These are phyloP conservation scores for Whalleya microplaca DNA, from an alignment of 2,329 filamentous ascomycete species.

Conservation along the genomic window DNA sequence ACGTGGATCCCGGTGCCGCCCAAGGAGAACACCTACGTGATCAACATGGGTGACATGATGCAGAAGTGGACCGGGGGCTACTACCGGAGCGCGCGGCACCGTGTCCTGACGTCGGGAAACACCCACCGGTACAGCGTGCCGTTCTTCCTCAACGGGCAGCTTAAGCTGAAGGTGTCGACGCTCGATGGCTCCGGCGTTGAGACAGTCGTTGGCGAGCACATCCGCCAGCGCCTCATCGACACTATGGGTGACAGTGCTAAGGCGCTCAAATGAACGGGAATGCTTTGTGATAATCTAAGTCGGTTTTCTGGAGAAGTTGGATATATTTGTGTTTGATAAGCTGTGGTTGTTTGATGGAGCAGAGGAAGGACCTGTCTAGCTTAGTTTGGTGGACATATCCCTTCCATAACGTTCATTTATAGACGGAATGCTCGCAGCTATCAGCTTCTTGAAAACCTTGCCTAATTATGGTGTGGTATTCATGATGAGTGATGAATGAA, in stretches of 20 bases:
- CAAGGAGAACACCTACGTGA: slow-evolving; percentile 37
- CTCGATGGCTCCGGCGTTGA: slow-evolving; percentile 19
- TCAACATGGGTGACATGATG: slow-evolving; percentile 43
- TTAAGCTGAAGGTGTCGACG: slow-evolving; percentile 13
- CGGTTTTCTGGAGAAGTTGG: too few species aligned
- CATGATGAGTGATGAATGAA: too few species aligned
- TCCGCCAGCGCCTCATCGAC: slow-evolving; percentile 14
- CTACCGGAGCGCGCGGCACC: slow-evolving; percentile 34
- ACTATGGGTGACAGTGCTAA: slow-evolving; percentile 18
- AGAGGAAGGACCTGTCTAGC: neutral
- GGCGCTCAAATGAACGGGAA: neutral
- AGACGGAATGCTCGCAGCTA: neutral
- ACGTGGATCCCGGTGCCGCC: slow-evolving; percentile 36
- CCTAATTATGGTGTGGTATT: too few species aligned
- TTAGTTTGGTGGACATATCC: neutral
- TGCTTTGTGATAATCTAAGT: too few species aligned
- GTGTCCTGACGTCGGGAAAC: slow-evolving; percentile 29
- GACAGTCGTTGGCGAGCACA: slow-evolving; percentile 20
- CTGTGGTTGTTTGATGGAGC: neutral
- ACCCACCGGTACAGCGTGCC: slow-evolving; percentile 30
- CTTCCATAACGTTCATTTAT: neutral
- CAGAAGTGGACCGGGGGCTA: slow-evolving; percentile 33
- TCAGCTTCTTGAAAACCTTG: neutral
- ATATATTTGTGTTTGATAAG: slow-evolving; percentile 3
- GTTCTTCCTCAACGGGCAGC: slow-evolving; percentile 31